Percentiles rank a stretch among this genome's conserved stretches.
Conservation (phyloP, 495 filamentous ascomycete genomes). For the Astrothelium subdiscretum region DNA sequence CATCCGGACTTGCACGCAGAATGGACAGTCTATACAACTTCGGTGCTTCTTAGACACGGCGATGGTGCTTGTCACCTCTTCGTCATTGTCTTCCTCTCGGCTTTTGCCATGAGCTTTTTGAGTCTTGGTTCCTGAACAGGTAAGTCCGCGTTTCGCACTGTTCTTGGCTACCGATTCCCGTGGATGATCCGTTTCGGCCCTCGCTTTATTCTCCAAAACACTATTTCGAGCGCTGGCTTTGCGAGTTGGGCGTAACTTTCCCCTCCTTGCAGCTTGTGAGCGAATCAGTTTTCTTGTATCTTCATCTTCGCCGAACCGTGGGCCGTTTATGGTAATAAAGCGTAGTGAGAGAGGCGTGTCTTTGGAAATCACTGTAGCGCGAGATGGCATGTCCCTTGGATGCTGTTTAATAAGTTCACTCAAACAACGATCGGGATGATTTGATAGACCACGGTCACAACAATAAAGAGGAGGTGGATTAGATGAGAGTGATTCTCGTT, state of each 20-base stretch:
- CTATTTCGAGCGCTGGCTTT: not conserved
- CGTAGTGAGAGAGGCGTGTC: not conserved
- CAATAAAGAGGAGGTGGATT: not conserved
- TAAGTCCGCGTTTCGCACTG: not conserved
- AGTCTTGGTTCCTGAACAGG: not conserved
- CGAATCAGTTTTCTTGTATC: not conserved
- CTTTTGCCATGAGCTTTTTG: not conserved
- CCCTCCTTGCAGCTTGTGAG: not conserved
- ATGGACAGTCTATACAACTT: not conserved
- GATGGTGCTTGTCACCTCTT: not conserved
- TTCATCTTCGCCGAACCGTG: not conserved
- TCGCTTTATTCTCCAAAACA: not conserved
- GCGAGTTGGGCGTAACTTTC: not conserved
- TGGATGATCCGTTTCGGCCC: not conserved
- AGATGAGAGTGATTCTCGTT: too few relatives aligned
- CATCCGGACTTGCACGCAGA: not conserved
- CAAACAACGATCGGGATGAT: not conserved
- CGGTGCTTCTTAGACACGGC: not conserved
- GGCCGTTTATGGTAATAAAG: not conserved
- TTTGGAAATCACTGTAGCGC: not conserved
- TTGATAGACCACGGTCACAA: not conserved
- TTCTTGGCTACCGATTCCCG: not conserved
- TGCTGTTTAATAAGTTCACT: not conserved
- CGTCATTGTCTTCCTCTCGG: not conserved
- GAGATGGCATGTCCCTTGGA: not conserved